Conservation (phyloP, 2,329 filamentous ascomycete species). For the Aspergillus brasiliensis region DNA sequence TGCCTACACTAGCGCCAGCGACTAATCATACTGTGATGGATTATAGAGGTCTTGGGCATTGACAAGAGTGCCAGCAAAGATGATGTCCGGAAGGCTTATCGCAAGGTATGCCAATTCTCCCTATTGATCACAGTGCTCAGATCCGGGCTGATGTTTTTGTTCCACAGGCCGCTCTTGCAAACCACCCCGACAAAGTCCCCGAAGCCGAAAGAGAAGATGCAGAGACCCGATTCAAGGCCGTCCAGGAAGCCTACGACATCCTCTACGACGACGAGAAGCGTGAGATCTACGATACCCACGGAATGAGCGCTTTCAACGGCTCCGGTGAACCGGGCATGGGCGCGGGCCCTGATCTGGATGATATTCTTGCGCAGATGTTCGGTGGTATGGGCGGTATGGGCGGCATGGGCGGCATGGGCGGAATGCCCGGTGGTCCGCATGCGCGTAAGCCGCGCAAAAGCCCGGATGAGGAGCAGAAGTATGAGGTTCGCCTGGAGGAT, state of each 20-base stretch:
- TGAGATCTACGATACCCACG: conserved; percentile 86
- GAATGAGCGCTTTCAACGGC: conserved; percentile 93
- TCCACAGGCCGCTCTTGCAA: conserved; percentile 75
- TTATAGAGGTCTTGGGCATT: conserved; percentile 75
- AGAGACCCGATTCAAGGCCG: conserved; percentile 88
- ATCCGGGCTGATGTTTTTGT: neutral
- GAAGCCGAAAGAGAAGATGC: conserved; percentile 81
- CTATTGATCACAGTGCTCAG: no score
- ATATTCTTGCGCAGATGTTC: conserved; percentile 93
- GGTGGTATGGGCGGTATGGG: conserved; percentile 56
- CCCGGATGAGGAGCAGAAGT: conserved; percentile 83
- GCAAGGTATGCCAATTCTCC: conserved; percentile 65
- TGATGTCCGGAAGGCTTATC: conserved; percentile 93
- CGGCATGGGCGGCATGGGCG: conserved; percentile 54
- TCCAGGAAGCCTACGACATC: conserved; percentile 96
- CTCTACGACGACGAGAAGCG: conserved; percentile 94
- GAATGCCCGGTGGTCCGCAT: conserved; percentile 45
- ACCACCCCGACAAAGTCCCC: conserved; percentile 94
- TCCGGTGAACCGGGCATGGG: conserved; percentile 65
- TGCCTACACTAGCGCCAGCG: neutral
- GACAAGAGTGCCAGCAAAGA: conserved; percentile 70
- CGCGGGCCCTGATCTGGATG: conserved; percentile 76
- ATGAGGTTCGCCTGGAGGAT: conserved; percentile 89
- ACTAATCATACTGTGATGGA: conserved; percentile 12
- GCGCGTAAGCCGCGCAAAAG: conserved; percentile 62